Conservation (phyloP, 2,329 filamentous ascomycete species). For the Fusarium sp. region DNA sequence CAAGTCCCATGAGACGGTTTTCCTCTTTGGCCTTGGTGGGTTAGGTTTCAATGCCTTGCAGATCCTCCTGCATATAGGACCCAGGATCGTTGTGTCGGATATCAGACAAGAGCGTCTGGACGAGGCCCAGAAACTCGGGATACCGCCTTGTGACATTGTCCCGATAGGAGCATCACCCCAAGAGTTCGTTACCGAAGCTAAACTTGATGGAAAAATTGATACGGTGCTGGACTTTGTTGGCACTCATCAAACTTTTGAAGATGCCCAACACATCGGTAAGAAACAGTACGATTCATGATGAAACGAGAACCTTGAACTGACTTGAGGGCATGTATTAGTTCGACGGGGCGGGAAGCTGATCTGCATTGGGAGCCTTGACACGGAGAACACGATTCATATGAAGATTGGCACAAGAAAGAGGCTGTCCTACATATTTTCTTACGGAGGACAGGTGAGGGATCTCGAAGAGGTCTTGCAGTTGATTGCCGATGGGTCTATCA, state of each 20-base stretch:
- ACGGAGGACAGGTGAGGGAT: slow-evolving; percentile 55
- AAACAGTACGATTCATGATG: neutral
- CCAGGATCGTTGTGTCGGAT: slow-evolving; percentile 32
- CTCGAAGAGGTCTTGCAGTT: slow-evolving; percentile 48
- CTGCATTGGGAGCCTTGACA: slow-evolving; percentile 54
- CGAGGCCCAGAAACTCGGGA: slow-evolving; percentile 20
- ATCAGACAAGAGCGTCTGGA: slow-evolving; percentile 31
- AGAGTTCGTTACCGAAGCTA: slow-evolving; percentile 12
- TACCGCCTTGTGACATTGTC: slow-evolving; percentile 23
- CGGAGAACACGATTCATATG: slow-evolving; percentile 56
- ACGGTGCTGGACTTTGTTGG: slow-evolving; percentile 38
- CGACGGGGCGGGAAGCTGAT: slow-evolving; percentile 49
- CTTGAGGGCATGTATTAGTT: neutral
- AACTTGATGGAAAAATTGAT: slow-evolving; percentile 18
- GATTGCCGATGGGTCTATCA: slow-evolving; percentile 20
- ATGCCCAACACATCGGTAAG: slow-evolving; percentile 37
- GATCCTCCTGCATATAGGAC: slow-evolving; percentile 26
- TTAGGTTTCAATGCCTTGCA: slow-evolving; percentile 36
- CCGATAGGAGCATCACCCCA: slow-evolving; percentile 21
- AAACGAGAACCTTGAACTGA: neutral
- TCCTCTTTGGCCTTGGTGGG: slow-evolving; percentile 32
- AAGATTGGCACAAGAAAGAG: slow-evolving; percentile 57
- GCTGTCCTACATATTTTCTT: slow-evolving; percentile 56
- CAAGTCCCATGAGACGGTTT: slow-evolving; percentile 14
- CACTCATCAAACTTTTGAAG: slow-evolving; percentile 39